A percentile compares a stretch with the other conserved stretches of the same genome.
phyloP scores from a whole-genome alignment of 257 asterid genomes.

The Eucommia ulmoides region DNA sequence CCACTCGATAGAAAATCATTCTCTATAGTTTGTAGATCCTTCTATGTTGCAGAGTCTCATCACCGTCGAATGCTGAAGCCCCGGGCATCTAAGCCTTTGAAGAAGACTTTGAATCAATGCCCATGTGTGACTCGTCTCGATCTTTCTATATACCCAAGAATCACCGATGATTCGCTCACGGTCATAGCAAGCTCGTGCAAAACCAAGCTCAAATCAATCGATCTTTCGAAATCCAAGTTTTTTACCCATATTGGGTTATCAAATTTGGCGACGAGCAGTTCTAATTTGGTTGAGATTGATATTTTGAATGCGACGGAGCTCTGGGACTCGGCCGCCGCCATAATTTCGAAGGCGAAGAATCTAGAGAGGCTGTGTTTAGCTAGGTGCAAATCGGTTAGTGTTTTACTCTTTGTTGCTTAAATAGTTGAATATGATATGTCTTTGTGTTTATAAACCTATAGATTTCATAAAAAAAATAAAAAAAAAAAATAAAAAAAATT shows the following conservation, averaged over 20 bases:
- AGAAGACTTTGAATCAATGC: constrained; percentile 36
- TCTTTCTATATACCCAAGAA: constrained; percentile 64
- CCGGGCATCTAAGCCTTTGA: constrained; percentile 42
- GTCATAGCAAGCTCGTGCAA: constrained; percentile 28
- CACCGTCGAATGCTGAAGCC: constrained; percentile 61
- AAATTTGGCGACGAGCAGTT: constrained; percentile 41
- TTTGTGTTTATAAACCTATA: no score
- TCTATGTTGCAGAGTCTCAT: constrained; percentile 48
- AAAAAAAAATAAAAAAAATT: no score
- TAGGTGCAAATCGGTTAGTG: constrained; percentile 61
- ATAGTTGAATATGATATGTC: no score
- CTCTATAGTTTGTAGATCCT: constrained; percentile 65
- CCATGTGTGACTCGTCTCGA: constrained; percentile 42
- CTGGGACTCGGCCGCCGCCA: constrained; percentile 53
- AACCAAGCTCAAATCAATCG: constrained; percentile 43
- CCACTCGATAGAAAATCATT: constrained; percentile 68
- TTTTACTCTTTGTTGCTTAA: no score
- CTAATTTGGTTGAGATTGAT: constrained; percentile 71
- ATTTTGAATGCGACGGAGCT: constrained; percentile 66
- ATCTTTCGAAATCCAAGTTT: constrained; percentile 60
- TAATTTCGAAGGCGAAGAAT: constrained; percentile 75
- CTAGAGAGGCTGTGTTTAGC: constrained; percentile 63
- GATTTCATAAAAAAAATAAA: no score
- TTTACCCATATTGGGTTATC: constrained; percentile 55
- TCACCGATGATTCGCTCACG: constrained; percentile 38